Evolutionary conservation across 257 asterid species (phyloP).

Genomic region (Datura wrightii): DNA sequence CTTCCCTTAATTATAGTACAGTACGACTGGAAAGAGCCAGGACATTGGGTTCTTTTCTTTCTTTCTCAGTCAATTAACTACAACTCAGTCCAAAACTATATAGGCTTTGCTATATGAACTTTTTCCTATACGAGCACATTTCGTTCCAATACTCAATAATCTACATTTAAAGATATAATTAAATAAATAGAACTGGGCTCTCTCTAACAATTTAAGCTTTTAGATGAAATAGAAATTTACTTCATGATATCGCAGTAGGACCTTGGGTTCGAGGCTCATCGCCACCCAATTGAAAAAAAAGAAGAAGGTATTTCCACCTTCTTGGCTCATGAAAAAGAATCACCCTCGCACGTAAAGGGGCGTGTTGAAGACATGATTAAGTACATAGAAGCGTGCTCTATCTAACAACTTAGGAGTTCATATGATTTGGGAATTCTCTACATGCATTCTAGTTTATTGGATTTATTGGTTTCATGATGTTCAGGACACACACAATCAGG

Average conservation of each 20-base stretch:
- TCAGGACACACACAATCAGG: conserved; percentile 96
- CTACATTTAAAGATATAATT: neutral
- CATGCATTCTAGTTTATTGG: neutral
- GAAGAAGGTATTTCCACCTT: neutral
- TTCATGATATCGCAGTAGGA: neutral
- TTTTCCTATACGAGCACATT: neutral
- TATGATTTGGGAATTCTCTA: conserved; percentile 27
- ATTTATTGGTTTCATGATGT: conserved; percentile 30
- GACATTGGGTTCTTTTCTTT: neutral
- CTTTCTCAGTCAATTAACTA: neutral
- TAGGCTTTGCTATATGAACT: neutral
- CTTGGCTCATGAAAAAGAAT: conserved; percentile 5
- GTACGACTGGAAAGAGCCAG: neutral
- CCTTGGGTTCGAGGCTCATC: conserved; percentile 10
- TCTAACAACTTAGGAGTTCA: neutral
- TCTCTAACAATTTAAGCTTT: neutral
- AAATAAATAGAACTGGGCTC: neutral
- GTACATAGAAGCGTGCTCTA: neutral
- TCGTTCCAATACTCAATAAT: neutral
- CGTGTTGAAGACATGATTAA: neutral
- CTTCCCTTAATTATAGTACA: neutral
- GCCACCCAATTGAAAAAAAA: neutral
- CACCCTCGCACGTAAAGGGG: neutral
- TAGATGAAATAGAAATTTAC: neutral
- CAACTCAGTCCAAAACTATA: neutral